phyloP scores from a whole-genome alignment of 106 monocot genomes.

The Dactylorhiza incarnata region DNA sequence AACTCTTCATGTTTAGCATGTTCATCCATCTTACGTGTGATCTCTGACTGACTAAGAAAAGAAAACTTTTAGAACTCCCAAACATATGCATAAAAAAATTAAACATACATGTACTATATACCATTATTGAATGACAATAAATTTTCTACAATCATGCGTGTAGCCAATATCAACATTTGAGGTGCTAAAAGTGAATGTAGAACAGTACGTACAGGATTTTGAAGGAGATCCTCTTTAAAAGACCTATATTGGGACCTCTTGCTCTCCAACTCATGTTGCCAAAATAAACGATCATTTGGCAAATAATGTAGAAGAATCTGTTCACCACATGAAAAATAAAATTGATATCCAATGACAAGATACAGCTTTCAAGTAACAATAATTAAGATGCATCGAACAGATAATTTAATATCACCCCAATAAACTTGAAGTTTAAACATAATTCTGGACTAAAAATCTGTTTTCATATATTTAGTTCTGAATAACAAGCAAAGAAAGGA shows the following conservation, averaged over 20 bases:
- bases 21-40: constrained; percentile 80
- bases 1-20: constrained; percentile 34
- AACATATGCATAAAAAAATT: neutral
- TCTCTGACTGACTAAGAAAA: constrained; percentile 85
- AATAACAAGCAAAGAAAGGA: neutral
- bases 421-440: neutral
- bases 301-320: constrained; percentile 91
- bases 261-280: constrained; percentile 80
- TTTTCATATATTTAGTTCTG: neutral
- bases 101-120: neutral
- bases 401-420: neutral
- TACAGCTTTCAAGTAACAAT: neutral
- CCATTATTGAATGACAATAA: neutral
- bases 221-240: constrained; percentile 88
- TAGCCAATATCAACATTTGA: neutral
- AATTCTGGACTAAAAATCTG: neutral
- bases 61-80: constrained; percentile 33
- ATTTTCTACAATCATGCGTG: neutral
- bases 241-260: constrained; percentile 77
- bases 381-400: neutral
- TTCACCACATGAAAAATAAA: constrained; percentile 21
- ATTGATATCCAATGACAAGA: neutral
- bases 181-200: constrained; percentile 1
- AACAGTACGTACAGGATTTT: constrained; percentile 69
- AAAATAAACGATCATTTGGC: constrained; percentile 65